These are phyloP conservation scores for Globisporangium polare DNA, from an alignment of 352 stramenopile genomes.

Conservation along the genomic window DNA sequence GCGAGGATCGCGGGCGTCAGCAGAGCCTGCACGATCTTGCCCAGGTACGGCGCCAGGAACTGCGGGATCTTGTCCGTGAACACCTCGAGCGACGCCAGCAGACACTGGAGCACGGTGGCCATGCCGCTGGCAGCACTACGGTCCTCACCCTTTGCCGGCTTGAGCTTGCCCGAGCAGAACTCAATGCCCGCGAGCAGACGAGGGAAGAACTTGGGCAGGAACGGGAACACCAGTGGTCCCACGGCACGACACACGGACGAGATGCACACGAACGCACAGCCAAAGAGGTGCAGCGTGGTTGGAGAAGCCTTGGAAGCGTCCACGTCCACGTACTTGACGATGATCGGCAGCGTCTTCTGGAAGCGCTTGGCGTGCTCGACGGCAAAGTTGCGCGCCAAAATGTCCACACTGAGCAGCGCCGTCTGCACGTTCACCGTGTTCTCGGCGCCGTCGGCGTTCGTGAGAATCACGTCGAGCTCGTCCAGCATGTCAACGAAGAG, in stretches of 20 bases:
- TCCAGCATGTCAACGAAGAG: constrained; percentile 88
- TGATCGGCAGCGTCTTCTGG: constrained; percentile 60
- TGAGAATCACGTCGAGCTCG: constrained; percentile 69
- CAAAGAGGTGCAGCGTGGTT: constrained; percentile 70
- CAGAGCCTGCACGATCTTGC: constrained; percentile 54
- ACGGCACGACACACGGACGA: constrained; percentile 71
- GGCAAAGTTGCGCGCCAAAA: constrained; percentile 80
- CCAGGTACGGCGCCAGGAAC: constrained; percentile 78
- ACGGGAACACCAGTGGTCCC: constrained; percentile 70
- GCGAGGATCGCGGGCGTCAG: constrained; percentile 49
- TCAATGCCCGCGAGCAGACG: constrained; percentile 61
- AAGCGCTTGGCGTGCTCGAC: constrained; percentile 67
- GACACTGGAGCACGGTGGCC: constrained; percentile 66
- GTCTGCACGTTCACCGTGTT: constrained; percentile 82
- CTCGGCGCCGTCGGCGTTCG: constrained; percentile 50
- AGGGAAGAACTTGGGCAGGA: constrained; percentile 81
- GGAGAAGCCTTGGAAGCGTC: constrained; percentile 41
- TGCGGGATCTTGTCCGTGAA: constrained; percentile 83
- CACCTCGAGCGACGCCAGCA: constrained; percentile 69
- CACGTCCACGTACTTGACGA: constrained; percentile 71
- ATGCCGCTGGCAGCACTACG: constrained; percentile 19
- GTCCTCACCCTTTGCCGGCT: constrained; percentile 23
- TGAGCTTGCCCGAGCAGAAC: constrained; percentile 35
- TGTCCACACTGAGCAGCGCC: constrained; percentile 78
- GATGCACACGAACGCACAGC: constrained; percentile 77